These are phyloP conservation scores for Stenogyne calaminthoides DNA, from an alignment of 305 asterid species.

Conservation along the genomic window DNA sequence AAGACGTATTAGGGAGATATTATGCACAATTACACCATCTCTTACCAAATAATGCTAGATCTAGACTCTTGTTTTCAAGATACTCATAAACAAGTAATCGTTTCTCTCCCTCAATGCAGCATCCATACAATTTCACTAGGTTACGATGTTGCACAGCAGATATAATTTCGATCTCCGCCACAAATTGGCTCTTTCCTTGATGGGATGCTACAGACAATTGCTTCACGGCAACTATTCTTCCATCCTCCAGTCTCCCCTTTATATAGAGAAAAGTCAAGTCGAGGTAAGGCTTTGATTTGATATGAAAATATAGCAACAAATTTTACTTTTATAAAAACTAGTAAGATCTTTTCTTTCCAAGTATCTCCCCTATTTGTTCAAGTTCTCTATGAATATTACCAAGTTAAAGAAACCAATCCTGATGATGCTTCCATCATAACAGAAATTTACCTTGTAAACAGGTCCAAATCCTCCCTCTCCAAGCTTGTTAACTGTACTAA, in stretches of 20 bases:
- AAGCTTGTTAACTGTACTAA: conserved; percentile 60
- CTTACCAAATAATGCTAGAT: conserved; percentile 68
- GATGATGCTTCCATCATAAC: too few relatives aligned
- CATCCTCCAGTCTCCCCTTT: conserved; percentile 67
- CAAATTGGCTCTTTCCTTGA: too few relatives aligned
- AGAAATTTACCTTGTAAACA: conserved; percentile 54
- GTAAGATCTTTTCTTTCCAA: not conserved
- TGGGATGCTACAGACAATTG: too few relatives aligned
- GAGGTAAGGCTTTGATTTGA: not conserved
- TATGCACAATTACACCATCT: conserved; percentile 1
- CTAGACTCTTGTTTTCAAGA: conserved; percentile 76
- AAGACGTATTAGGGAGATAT: not conserved
- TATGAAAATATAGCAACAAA: too few relatives aligned
- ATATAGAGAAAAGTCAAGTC: not conserved
- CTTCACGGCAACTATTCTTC: conserved; percentile 29
- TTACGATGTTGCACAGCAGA: conserved; percentile 80
- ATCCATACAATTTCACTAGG: conserved; percentile 79
- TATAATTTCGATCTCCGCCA: too few relatives aligned
- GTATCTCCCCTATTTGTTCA: not conserved
- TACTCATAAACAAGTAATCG: conserved; percentile 67
- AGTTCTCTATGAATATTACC: too few relatives aligned
- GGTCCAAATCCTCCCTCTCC: conserved; percentile 97
- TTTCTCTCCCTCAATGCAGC: conserved; percentile 76
- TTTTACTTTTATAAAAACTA: not conserved
- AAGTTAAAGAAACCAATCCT: too few relatives aligned